Conservation (phyloP, 2,329 filamentous ascomycete species). For the Alternaria consortialis region DNA sequence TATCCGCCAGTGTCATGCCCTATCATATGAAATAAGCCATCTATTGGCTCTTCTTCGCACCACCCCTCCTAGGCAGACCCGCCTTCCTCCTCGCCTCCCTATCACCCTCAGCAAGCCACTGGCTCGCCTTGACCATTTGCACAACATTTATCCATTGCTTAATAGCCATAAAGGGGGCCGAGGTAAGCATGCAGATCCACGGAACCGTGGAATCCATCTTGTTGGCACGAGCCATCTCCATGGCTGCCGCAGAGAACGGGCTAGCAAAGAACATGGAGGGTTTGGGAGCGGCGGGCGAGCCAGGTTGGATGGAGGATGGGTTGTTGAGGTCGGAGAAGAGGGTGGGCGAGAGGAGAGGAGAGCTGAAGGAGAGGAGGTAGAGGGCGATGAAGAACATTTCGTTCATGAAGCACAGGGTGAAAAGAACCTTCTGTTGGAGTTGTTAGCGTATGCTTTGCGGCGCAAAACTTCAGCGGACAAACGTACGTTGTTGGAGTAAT, state of each 20-base stretch:
- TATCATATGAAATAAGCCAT: not conserved
- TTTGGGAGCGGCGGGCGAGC: slow-evolving; percentile 72
- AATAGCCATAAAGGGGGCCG: slow-evolving; percentile 84
- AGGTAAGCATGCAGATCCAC: slow-evolving; percentile 82
- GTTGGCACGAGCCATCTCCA: slow-evolving; percentile 90
- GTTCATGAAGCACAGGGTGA: slow-evolving; percentile 88
- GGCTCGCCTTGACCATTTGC: slow-evolving; percentile 91
- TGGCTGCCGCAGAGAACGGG: slow-evolving; percentile 89
- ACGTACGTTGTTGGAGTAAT: slow-evolving; percentile 95
- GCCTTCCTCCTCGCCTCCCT: slow-evolving; percentile 65
- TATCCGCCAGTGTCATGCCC: not conserved
- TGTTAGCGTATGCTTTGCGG: slow-evolving; percentile 21
- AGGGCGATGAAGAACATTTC: slow-evolving; percentile 98
- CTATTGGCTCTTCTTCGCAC: slow-evolving; percentile 38
- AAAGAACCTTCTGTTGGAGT: slow-evolving; percentile 77
- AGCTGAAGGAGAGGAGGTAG: slow-evolving; percentile 97
- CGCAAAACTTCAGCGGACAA: too few relatives aligned
- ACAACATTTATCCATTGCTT: slow-evolving; percentile 96
- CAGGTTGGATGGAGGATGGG: slow-evolving; percentile 63
- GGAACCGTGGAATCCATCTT: slow-evolving; percentile 72
- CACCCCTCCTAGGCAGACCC: slow-evolving; percentile 50
- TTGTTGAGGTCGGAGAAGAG: slow-evolving; percentile 71
- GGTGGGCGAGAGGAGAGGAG: slow-evolving; percentile 85
- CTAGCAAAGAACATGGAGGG: slow-evolving; percentile 82
- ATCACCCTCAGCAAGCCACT: slow-evolving; percentile 94